Percentiles rank a stretch among this genome's conserved stretches.
Evolutionary conservation across 1,284 basidiomycete species (phyloP).

Genomic region (Meripilus lineatus): DNA sequence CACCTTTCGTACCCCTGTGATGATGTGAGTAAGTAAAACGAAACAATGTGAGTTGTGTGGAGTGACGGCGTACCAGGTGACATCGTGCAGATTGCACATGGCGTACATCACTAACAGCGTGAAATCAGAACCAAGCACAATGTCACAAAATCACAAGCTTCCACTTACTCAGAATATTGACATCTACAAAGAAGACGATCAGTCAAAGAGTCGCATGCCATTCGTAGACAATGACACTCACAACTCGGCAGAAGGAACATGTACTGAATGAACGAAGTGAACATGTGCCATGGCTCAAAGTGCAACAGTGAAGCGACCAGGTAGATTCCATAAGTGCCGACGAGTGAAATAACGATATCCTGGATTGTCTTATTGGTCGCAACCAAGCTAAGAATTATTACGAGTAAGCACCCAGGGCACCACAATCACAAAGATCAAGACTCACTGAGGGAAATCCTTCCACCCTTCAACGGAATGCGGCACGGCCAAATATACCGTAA

Average conservation of each 20-base stretch:
- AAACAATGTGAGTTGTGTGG: slow-evolving; percentile 6
- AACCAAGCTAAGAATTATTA: slow-evolving; percentile 43
- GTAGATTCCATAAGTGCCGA: slow-evolving; percentile 88
- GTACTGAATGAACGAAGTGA: slow-evolving; percentile 85
- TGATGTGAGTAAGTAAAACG: slow-evolving; percentile 2
- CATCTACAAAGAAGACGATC: slow-evolving; percentile 42
- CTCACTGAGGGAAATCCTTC: slow-evolving; percentile 63
- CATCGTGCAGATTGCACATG: slow-evolving; percentile 88
- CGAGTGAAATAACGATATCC: slow-evolving; percentile 75
- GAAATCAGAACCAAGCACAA: no score
- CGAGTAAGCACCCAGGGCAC: slow-evolving; percentile 12
- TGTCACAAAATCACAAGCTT: slow-evolving; percentile 3
- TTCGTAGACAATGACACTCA: slow-evolving; percentile 30
- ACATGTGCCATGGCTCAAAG: slow-evolving; percentile 92
- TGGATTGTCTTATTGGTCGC: slow-evolving; percentile 66
- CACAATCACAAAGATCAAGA: slow-evolving; percentile 6
- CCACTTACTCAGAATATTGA: slow-evolving; percentile 76
- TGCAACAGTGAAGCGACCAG: slow-evolving; percentile 83
- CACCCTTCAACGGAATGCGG: slow-evolving; percentile 71
- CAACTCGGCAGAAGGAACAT: slow-evolving; percentile 76
- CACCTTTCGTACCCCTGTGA: slow-evolving; percentile 82
- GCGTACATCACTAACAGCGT: slow-evolving; percentile 81
- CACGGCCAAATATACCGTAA: slow-evolving; percentile 81
- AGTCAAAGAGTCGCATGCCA: slow-evolving; percentile 9
- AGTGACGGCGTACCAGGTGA: slow-evolving; percentile 57